Conservation (phyloP, 139 green algal species). For the Auxenochlorella protothecoides region DNA sequence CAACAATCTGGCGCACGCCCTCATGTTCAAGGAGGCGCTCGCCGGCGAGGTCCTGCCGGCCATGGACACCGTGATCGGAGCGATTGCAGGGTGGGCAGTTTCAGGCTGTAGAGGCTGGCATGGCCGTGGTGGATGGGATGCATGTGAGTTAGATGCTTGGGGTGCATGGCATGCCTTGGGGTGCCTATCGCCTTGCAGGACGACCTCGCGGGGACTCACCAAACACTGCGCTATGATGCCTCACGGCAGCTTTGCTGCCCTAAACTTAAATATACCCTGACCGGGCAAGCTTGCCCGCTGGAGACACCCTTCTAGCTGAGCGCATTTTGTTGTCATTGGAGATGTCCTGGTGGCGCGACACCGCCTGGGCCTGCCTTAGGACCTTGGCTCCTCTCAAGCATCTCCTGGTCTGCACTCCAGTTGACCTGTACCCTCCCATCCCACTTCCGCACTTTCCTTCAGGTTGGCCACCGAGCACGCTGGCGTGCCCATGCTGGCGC, state of each 20-base stretch:
- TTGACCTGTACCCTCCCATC: background rate
- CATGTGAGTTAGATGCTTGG: background rate
- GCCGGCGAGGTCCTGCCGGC: constrained; percentile 63
- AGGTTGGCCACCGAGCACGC: constrained; percentile 69
- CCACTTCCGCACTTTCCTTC: background rate
- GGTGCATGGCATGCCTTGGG: background rate
- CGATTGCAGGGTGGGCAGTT: constrained; percentile 33
- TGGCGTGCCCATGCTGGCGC: constrained; percentile 83
- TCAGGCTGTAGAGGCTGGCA: background rate
- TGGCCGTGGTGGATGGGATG: background rate
- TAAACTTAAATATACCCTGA: constrained; percentile 40
- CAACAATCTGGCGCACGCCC: constrained; percentile 96
- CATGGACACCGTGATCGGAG: constrained; percentile 78
- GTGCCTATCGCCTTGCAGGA: background rate
- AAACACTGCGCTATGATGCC: constrained; percentile 13
- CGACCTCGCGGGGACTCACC: background rate
- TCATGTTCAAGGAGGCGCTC: constrained; percentile 89
- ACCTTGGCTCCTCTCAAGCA: too few relatives aligned
- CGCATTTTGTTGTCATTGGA: background rate
- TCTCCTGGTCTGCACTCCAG: background rate
- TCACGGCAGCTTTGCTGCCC: background rate
- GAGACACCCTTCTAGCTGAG: constrained; percentile 18
- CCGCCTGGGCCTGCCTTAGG: too few relatives aligned
- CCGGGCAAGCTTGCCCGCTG: constrained; percentile 17
- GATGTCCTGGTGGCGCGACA: too few relatives aligned